These are phyloP conservation scores for Infundibulicybe gibba DNA, from an alignment of 768 basidiomycete genomes.

Conservation along the genomic window DNA sequence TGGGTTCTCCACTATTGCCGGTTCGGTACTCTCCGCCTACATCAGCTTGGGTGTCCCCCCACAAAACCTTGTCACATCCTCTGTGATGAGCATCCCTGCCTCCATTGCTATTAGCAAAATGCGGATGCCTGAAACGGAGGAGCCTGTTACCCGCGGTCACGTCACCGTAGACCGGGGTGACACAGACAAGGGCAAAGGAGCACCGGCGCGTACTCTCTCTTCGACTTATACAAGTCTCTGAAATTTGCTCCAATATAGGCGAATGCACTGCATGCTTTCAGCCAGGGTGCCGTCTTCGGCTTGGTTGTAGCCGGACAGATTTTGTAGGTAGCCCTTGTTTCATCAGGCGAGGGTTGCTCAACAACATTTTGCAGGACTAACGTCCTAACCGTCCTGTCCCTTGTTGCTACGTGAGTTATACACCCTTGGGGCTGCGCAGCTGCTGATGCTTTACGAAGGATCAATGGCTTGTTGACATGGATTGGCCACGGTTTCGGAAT, in stretches of 20 bases:
- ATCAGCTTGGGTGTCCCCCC: constrained; percentile 75
- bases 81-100: constrained; percentile 94
- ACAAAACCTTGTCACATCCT: constrained; percentile 80
- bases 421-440: constrained; percentile 1
- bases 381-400: constrained; percentile 80
- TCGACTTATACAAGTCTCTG: neutral
- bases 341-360: constrained; percentile 4
- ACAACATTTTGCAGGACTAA: constrained; percentile 50
- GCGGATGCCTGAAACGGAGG: constrained; percentile 79
- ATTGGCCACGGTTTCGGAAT: constrained; percentile 85
- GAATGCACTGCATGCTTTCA: constrained; percentile 88
- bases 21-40: constrained; percentile 85
- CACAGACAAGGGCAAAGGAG: constrained; percentile 34
- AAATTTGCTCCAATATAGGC: constrained; percentile 27
- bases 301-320: constrained; percentile 86
- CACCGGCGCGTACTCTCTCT: constrained; percentile 38
- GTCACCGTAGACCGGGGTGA: constrained; percentile 81
- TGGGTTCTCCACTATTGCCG: constrained; percentile 92
- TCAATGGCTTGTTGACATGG: constrained; percentile 88
- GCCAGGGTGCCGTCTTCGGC: constrained; percentile 81
- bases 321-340: constrained; percentile 41
- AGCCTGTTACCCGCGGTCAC: constrained; percentile 80
- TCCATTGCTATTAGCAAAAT: constrained; percentile 91
- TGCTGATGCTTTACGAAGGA: constrained; percentile 23
- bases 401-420: constrained; percentile 55